Evolutionary conservation across 495 filamentous ascomycete genomes (phyloP).

Genomic region (Lepraria neglecta): DNA sequence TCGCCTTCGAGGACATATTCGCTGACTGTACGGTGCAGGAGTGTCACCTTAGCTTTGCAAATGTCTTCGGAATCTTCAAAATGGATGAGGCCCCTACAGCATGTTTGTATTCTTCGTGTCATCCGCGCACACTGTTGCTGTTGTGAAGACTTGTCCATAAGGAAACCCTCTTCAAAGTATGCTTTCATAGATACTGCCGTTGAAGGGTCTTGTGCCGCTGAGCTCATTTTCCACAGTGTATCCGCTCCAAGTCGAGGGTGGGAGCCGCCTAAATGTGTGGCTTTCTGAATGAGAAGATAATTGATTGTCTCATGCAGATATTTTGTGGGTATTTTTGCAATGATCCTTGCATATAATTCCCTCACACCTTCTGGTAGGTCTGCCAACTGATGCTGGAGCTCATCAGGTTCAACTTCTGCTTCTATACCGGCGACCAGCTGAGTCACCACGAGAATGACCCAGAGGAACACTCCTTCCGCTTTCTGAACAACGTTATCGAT

Average conservation of each 20-base stretch:
- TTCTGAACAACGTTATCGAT: slow-evolving; percentile 11
- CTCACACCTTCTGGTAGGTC: not conserved
- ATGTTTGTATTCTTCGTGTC: not conserved
- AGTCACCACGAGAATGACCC: slow-evolving; percentile 6
- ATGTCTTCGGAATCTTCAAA: not conserved
- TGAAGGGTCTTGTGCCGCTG: not conserved
- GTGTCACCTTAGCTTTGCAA: slow-evolving; percentile 3
- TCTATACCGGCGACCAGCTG: slow-evolving; percentile 9
- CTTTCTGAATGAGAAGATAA: not conserved
- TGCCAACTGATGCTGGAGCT: not conserved
- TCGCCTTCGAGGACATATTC: not conserved
- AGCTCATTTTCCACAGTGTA: not conserved
- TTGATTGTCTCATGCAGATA: not conserved
- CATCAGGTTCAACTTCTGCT: not conserved
- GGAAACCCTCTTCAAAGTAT: slow-evolving; percentile 8
- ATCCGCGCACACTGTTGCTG: not conserved
- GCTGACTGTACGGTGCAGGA: slow-evolving; percentile 5
- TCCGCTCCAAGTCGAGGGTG: not conserved
- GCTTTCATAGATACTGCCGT: slow-evolving; percentile 10
- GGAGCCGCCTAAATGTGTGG: not conserved
- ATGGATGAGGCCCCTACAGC: slow-evolving; percentile 1
- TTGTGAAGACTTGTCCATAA: not conserved
- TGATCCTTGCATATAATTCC: slow-evolving; percentile 1
- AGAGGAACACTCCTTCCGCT: slow-evolving; percentile 15
- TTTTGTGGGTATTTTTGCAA: not conserved